Evolutionary conservation across 768 basidiomycete genomes (phyloP), one percentile per base, ranked within the genome.

Genomic region (Sporobolomyces roseus): DNA sequence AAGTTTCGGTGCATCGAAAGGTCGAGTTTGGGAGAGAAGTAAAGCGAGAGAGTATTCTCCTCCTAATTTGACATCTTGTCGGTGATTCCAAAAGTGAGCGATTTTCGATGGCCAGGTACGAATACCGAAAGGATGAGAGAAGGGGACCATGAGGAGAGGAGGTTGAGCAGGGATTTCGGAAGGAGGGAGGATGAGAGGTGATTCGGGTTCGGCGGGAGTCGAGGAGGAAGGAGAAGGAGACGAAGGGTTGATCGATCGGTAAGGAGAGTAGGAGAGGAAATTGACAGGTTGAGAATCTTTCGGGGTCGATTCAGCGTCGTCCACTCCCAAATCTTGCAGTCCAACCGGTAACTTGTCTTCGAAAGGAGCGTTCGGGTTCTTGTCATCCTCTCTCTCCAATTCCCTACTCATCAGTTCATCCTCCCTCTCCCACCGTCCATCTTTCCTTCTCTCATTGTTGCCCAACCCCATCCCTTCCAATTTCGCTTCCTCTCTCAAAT

Each of bases 71-170:
- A 91, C 91, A 75, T 88, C 86, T 53, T 85, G 80, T 12, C 92
- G 86, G 77, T 89, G 87, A 77, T 91, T 93, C 81, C 96, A 97
- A 79, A 92, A 89, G 85, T 86, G 88, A 53, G 94, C 46, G 33
- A 75, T 53, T 67, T 75, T 75, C 14, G 49, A n/a, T 14, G 69
- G 64, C 75, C 75, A 76, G n/a, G 63, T 60, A 1, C 61, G 68
- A 30, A 76, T 72, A 54, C 75, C 75, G 56, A 76, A 70, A 0
- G 73, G 73, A 56, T 73, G 62, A 38, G 73, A 46, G 75, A 78
- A 81, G 17, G 80, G 80, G 1, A 81, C 72, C 35, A 80, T 72
- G 54, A 79, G 74, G 61, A 97, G 80, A 2, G 94, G 88, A 1
- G 94, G 90, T 45, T 87, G 86, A 0, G 84, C 80, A 3, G 91